Conservation (phyloP, 2,329 filamentous ascomycete genomes). For the Cladophialophora carrionii region DNA sequence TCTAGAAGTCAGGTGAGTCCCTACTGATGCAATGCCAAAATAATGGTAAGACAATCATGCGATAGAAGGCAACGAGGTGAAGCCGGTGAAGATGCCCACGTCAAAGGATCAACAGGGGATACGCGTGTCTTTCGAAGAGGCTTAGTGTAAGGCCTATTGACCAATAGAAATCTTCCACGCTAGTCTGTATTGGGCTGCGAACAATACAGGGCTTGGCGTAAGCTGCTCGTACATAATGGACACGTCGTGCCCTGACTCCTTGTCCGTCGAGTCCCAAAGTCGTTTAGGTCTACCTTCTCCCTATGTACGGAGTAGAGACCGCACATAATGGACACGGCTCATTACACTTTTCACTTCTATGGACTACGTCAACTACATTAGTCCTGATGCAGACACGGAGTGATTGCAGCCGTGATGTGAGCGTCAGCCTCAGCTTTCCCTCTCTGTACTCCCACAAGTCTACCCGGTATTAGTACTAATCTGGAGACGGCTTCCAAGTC, state of each 20-base stretch:
- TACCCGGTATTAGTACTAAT: not conserved
- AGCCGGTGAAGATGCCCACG: not conserved
- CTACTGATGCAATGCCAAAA: not conserved
- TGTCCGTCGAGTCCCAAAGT: too few relatives aligned
- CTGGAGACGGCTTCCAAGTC: not conserved
- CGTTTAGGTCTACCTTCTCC: too few relatives aligned
- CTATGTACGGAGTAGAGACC: too few relatives aligned
- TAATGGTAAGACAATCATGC: not conserved
- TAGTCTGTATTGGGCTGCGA: not conserved
- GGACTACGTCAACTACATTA: too few relatives aligned
- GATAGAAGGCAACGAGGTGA: not conserved
- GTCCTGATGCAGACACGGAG: too few relatives aligned
- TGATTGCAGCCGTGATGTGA: not conserved
- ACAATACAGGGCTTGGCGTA: not conserved
- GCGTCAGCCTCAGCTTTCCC: conserved; percentile 1
- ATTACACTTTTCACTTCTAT: too few relatives aligned
- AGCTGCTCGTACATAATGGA: too few relatives aligned
- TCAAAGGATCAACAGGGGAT: not conserved
- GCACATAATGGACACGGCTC: too few relatives aligned
- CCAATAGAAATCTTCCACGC: conserved; percentile 8
- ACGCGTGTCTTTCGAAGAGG: not conserved
- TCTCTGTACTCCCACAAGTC: not conserved
- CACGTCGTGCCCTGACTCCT: too few relatives aligned
- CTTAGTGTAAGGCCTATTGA: not conserved
- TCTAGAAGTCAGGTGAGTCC: not conserved